Evolutionary conservation across 164 flowering plant genomes (phyloP).

Genomic region (Vitis vinifera): DNA sequence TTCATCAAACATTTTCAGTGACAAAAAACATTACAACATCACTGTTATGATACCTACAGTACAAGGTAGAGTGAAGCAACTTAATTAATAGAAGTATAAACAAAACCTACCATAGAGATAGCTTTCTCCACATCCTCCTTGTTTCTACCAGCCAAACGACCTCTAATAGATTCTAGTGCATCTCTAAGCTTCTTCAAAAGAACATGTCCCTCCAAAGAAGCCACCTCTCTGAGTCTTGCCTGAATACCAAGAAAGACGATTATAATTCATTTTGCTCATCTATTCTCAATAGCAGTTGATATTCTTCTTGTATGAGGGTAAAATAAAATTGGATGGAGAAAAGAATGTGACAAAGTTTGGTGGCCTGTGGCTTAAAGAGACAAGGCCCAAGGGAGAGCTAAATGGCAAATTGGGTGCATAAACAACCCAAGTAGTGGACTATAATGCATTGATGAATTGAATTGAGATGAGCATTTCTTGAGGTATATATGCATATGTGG

Average conservation of each 20-base stretch:
- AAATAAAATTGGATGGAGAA: neutral
- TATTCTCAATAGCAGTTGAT: neutral
- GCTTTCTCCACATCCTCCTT: constrained; percentile 95
- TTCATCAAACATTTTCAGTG: neutral
- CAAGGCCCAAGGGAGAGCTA: neutral
- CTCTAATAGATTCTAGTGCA: constrained; percentile 84
- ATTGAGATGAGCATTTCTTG: no score
- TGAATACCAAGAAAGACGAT: constrained; percentile 31
- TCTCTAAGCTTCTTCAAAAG: constrained; percentile 95
- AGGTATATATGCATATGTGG: no score
- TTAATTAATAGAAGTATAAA: neutral
- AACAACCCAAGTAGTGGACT: neutral
- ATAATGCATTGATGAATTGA: no score
- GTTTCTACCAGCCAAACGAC: constrained; percentile 83
- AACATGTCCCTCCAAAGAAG: constrained; percentile 91
- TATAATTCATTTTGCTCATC: neutral
- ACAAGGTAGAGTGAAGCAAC: neutral
- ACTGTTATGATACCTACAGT: no score
- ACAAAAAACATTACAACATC: neutral
- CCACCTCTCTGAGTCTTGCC: constrained; percentile 82
- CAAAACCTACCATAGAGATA: constrained; percentile 75
- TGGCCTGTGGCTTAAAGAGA: neutral
- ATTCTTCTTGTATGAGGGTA: neutral
- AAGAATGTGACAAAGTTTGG: neutral
- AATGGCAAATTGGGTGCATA: neutral